Conservation (phyloP, 164 flowering plant genomes). For the Tinospora cordifolia region DNA sequence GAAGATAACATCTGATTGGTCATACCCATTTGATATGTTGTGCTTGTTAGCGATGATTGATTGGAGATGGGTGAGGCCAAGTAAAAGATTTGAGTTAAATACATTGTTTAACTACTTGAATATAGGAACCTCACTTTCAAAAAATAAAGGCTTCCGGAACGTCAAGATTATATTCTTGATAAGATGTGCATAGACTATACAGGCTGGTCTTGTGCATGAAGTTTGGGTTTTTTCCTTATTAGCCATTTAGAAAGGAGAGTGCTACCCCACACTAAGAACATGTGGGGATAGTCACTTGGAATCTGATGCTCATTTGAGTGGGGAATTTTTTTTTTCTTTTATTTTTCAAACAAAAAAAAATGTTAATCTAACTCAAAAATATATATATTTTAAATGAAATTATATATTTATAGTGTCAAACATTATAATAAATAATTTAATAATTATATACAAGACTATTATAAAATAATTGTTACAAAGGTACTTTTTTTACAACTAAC, state of each 20-base stretch:
- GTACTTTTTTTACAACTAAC: too few species aligned
- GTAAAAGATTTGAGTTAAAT: background rate
- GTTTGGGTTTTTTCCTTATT: slow-evolving; percentile 11
- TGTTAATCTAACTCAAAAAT: too few species aligned
- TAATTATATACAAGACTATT: too few species aligned
- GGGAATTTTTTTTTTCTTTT: background rate
- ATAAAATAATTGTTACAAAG: too few species aligned
- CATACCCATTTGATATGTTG: too few species aligned
- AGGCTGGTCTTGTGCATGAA: slow-evolving; percentile 12
- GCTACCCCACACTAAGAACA: background rate
- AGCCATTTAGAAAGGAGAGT: background rate
- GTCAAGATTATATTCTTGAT: background rate
- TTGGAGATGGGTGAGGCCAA: background rate
- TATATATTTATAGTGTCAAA: too few species aligned
- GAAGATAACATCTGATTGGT: too few species aligned
- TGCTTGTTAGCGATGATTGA: too few species aligned
- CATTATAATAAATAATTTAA: too few species aligned
- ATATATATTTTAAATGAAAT: too few species aligned
- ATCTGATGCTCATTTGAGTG: slow-evolving; percentile 9
- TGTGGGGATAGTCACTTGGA: background rate
- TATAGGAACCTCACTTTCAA: background rate
- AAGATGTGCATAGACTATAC: background rate
- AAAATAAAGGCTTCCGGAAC: background rate
- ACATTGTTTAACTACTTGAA: background rate
- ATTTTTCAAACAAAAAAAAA: too few species aligned